Evolutionary conservation across 305 asterid species (phyloP), one percentile per base, ranked within the genome.

Genomic region (Salvia sclarea): DNA sequence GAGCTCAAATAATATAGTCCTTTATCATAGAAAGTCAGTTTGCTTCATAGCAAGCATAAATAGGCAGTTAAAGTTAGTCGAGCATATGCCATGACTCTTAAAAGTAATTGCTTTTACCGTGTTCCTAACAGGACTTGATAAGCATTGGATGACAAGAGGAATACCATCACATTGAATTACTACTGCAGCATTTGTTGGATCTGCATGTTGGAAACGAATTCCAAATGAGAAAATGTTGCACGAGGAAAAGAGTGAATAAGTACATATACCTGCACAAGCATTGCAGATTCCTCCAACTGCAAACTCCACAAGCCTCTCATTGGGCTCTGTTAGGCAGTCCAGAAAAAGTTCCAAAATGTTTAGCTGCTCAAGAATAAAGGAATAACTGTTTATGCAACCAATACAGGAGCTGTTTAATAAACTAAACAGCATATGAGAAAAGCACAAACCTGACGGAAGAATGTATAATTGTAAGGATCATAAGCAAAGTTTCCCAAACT

Each of bases 231-330:
- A 37, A 55, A 16, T 21, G 25, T 30, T 47, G 47, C 11, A 28
- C 38, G 41, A 48, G 40, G 40, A 59, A 57, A 47, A 9, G 14
- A 33, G 30, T 25, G 6, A 10, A 35, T 56, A 11, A 38, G 35
- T 35, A 59, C 8, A 53, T 9, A 47, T 80, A 90, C 96, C 97
- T n/a, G 83, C 90, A 81, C 88, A 84, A 20, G 96, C 81, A 74
- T 93, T 93, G 84, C 96, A 93, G 69, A 93, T 86, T 55, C 98
- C 97, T 47, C 96, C 97, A 20, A 84, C 62, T 68, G 97, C 95
- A 82, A 93, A 90, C 77, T 90, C 96, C 75, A 88, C 85, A 60
- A 91, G 96, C 81, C 76, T 86, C 86, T 91, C 96, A 54, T 80
- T 93, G 20, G 96, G 90, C 83, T 93, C 98, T 1, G 96, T 88